Evolutionary conservation across 116 monocot genomes (phyloP), one percentile per base, ranked within the genome.

Genomic region (Phalaenopsis hybrid): DNA sequence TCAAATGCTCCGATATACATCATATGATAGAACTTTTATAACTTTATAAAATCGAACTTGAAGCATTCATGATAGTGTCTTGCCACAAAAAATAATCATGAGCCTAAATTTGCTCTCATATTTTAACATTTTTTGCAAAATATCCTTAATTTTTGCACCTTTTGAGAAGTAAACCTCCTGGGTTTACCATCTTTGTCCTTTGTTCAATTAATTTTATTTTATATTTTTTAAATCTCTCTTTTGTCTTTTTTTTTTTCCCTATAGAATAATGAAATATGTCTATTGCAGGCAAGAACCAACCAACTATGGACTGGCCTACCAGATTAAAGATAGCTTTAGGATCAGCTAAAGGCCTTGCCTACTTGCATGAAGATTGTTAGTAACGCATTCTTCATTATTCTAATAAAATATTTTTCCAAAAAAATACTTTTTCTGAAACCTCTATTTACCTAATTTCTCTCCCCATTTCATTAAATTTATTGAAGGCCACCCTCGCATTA

Each of bases 321-420:
- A 90, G 92, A 79, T 74, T 90, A 13, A 88, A 83, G 67, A 92
- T 92, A 57, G 87, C 92, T 18, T 34, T 88, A 58, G 92, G 92
- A 65, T 79, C 92, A 34, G 92, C 92, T 28, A 92, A 84, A 81
- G 92, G 92, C 28, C 70, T 92, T 75, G 88, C 92, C 45, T 92
- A 92, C 76, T 74, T 92, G 82, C 92, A 92, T 81, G 92, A 92
- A 84, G 92, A 92, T 79, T 92, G 92, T 92, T 23, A 92, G 88
- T 81, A 70, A 11, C 11, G 23, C 45, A 72, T 75, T 2, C 0
- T 18, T 6, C n/a, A 45, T 5, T 72, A 72, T 13, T 16, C 44
- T 10, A 4, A 34, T 37, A 18, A 45, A 2, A 33, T 75, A 18
- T 45, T 44, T 18, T 15, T 74, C 44, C 5, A n/a, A n/a, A n/a